Evolutionary conservation across 192 early-diverging fungal genomes (phyloP).

Genomic region (Globomyces pollinis-pini): DNA sequence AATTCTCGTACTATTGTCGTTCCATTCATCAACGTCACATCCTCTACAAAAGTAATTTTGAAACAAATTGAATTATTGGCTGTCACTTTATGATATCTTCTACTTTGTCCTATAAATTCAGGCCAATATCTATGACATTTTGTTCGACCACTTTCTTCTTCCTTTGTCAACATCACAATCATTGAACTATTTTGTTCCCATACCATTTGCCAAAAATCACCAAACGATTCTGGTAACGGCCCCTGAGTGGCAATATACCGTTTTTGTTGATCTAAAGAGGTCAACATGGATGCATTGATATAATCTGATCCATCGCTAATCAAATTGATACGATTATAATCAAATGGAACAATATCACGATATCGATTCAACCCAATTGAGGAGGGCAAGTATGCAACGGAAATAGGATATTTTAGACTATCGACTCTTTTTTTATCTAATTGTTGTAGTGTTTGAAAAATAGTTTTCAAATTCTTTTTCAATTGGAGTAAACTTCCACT

Average conservation of each 20-base stretch:
- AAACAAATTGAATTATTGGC: too few species aligned
- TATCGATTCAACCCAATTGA: slow-evolving; percentile 29
- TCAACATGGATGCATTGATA: slow-evolving; percentile 79
- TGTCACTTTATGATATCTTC: slow-evolving; percentile 12
- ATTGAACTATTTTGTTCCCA: slow-evolving; percentile 67
- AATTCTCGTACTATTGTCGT: slow-evolving; percentile 3
- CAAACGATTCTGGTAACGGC: slow-evolving; percentile 63
- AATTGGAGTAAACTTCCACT: background rate
- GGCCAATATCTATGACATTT: slow-evolving; percentile 93
- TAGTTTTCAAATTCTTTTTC: background rate
- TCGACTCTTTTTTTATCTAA: background rate
- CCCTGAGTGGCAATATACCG: slow-evolving; percentile 86
- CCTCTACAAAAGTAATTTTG: slow-evolving; percentile 40
- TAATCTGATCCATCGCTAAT: slow-evolving; percentile 41
- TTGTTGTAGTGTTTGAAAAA: background rate
- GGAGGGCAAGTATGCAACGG: slow-evolving; percentile 1
- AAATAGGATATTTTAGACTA: background rate
- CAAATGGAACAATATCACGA: slow-evolving; percentile 44
- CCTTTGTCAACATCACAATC: slow-evolving; percentile 82
- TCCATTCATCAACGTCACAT: background rate
- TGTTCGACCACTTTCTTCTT: slow-evolving; percentile 59
- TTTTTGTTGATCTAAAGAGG: slow-evolving; percentile 15
- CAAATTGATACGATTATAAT: slow-evolving; percentile 33
- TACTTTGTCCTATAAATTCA: slow-evolving; percentile 2
- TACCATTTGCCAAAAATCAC: slow-evolving; percentile 89